Conservation (phyloP, 768 basidiomycete species). For the Collybiopsis confluens region DNA sequence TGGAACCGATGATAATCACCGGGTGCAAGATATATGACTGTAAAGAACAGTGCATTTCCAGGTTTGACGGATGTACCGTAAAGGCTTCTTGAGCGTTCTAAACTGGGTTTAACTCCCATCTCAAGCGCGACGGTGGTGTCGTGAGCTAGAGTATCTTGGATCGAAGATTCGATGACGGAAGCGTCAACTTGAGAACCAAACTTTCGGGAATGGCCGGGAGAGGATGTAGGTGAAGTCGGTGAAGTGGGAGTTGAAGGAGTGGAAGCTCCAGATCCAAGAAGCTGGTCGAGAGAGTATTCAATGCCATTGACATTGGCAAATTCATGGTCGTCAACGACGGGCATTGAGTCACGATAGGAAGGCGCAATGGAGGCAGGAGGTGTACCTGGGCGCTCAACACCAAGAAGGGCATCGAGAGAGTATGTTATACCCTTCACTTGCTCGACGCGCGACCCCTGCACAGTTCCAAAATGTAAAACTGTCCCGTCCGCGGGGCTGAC, state of each 20-base stretch:
- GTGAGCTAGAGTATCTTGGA: slow-evolving; percentile 57
- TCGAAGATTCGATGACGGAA: slow-evolving; percentile 58
- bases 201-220: slow-evolving; percentile 39
- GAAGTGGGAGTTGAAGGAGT: slow-evolving; percentile 34
- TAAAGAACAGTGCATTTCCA: slow-evolving; percentile 85
- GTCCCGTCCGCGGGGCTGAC: slow-evolving; percentile 94
- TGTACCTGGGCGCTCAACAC: slow-evolving; percentile 55
- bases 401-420: slow-evolving; percentile 89
- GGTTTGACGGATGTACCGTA: slow-evolving; percentile 41
- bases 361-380: slow-evolving; percentile 37
- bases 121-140: slow-evolving; percentile 69
- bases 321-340: slow-evolving; percentile 75
- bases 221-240: slow-evolving; percentile 15
- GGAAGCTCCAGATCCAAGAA: slow-evolving; percentile 62
- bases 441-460: slow-evolving; percentile 76
- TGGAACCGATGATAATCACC: slow-evolving; percentile 99
- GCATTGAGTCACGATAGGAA: slow-evolving; percentile 46
- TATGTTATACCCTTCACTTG: slow-evolving; percentile 99
- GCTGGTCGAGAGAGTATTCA: slow-evolving; percentile 87
- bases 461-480: slow-evolving; percentile 87
- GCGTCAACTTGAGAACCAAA: slow-evolving; percentile 72
- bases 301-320: slow-evolving; percentile 98
- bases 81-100: slow-evolving; percentile 30
- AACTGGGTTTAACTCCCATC: slow-evolving; percentile 52
- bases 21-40: slow-evolving; percentile 96